Evolutionary conservation across 441 rosid species (phyloP).

Genomic region (Syzygium malaccense): DNA sequence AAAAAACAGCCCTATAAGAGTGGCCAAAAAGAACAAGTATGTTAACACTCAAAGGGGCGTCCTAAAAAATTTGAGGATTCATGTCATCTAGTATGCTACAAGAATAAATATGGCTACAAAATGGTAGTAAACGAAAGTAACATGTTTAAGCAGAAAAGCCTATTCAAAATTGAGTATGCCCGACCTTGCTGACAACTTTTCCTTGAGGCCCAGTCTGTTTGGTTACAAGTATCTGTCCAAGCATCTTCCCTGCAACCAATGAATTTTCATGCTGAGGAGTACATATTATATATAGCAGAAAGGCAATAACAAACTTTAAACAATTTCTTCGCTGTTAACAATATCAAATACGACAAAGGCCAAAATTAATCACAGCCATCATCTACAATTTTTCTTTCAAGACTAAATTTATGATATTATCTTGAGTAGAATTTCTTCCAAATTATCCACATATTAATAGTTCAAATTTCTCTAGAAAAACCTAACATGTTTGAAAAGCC

Average conservation of each 20-base stretch:
- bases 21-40: background rate
- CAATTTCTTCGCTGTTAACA: background rate
- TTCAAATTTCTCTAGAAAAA: background rate
- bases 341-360: background rate
- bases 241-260: conserved; percentile 73
- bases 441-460: background rate
- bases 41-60: background rate
- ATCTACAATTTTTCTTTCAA: background rate
- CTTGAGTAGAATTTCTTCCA: background rate
- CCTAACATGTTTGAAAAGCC: background rate
- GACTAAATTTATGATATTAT: background rate
- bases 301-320: background rate
- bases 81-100: background rate
- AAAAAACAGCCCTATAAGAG: background rate
- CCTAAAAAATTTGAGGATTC: background rate
- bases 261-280: background rate
- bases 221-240: conserved; percentile 91
- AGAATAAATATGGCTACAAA: background rate
- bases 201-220: conserved; percentile 99
- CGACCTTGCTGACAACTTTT: conserved; percentile 96
- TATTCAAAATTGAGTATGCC: conserved; percentile 1
- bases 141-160: background rate
- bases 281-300: background rate
- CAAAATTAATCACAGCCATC: background rate
- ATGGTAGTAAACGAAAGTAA: background rate